Evolutionary conservation across 495 filamentous ascomycete genomes (phyloP).

Genomic region (Sabuloglossum arenarium): DNA sequence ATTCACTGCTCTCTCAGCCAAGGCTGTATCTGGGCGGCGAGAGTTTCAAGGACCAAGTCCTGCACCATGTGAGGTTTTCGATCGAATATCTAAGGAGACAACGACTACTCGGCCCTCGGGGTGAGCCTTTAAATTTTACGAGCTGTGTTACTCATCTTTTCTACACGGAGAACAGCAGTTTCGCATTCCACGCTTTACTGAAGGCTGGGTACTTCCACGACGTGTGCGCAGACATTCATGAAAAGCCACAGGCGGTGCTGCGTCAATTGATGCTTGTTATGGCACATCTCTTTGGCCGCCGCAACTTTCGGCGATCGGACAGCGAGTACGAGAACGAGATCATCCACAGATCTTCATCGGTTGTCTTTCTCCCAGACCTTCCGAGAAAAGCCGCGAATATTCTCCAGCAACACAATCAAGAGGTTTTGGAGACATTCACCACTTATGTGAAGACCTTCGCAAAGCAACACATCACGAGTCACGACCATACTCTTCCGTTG

Average conservation of each 20-base stretch:
- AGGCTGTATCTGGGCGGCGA: constrained; percentile 45
- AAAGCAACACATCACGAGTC: constrained; percentile 32
- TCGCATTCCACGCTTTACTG: constrained; percentile 54
- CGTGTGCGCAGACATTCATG: constrained; percentile 30
- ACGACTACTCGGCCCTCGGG: constrained; percentile 33
- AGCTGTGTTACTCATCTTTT: constrained; percentile 45
- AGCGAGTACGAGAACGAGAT: constrained; percentile 22
- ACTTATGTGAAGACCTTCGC: constrained; percentile 49
- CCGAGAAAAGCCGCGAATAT: constrained; percentile 31
- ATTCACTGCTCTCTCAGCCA: constrained; percentile 44
- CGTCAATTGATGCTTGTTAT: constrained; percentile 40
- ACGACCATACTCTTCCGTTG: constrained; percentile 36
- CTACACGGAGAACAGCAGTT: constrained; percentile 49
- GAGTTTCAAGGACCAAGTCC: constrained; percentile 38
- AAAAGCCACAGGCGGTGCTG: constrained; percentile 19
- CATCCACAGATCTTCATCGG: constrained; percentile 30
- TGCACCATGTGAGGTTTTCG: constrained; percentile 59
- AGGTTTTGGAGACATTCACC: constrained; percentile 39
- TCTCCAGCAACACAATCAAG: constrained; percentile 36
- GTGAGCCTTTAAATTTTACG: constrained; percentile 48
- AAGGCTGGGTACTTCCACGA: constrained; percentile 44
- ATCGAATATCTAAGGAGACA: constrained; percentile 60
- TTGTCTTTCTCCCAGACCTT: constrained; percentile 41
- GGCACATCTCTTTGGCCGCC: constrained; percentile 45
- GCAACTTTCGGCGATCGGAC: constrained; percentile 21